phyloP scores from a whole-genome alignment of 352 stramenopile species.

The Plasmopara halstedii region DNA sequence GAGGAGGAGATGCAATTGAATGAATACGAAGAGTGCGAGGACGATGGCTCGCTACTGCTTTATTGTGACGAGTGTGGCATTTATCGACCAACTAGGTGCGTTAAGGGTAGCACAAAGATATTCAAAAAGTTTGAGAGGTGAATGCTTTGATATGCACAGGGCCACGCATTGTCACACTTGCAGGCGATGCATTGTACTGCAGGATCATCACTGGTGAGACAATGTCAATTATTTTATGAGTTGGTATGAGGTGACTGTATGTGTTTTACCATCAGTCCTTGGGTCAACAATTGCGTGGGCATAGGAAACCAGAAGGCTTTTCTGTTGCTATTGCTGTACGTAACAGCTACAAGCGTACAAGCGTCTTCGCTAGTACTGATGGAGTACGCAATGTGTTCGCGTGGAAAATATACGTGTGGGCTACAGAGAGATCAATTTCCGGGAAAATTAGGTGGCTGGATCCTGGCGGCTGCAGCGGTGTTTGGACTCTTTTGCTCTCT shows the following conservation, averaged over 20 bases:
- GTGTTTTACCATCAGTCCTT: slow-evolving; percentile 39
- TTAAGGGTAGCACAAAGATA: not conserved
- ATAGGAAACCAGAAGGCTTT: slow-evolving; percentile 80
- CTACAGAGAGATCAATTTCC: slow-evolving; percentile 53
- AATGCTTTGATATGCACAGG: slow-evolving; percentile 17
- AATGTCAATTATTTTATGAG: not conserved
- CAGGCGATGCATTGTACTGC: slow-evolving; percentile 64
- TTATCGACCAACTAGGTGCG: slow-evolving; percentile 61
- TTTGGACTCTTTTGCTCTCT: slow-evolving; percentile 72
- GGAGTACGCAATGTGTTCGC: slow-evolving; percentile 42
- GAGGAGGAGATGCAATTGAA: slow-evolving; percentile 56
- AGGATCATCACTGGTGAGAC: slow-evolving; percentile 78
- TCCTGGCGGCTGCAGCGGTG: slow-evolving; percentile 52
- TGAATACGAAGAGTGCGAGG: slow-evolving; percentile 59
- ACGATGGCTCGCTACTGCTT: slow-evolving; percentile 67
- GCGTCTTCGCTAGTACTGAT: slow-evolving; percentile 41
- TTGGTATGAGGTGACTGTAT: slow-evolving; percentile 2
- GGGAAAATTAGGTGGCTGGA: slow-evolving; percentile 53
- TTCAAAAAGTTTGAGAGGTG: not conserved
- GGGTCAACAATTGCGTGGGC: slow-evolving; percentile 84
- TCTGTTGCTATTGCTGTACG: slow-evolving; percentile 74
- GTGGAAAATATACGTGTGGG: slow-evolving; percentile 39
- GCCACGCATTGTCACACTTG: slow-evolving; percentile 74
- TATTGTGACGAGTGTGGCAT: slow-evolving; percentile 80
- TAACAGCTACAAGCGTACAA: slow-evolving; percentile 49